Base-by-base conservation (phyloP, 2,329 filamentous ascomycete species). In the Xylariaceae sp. region DNA sequence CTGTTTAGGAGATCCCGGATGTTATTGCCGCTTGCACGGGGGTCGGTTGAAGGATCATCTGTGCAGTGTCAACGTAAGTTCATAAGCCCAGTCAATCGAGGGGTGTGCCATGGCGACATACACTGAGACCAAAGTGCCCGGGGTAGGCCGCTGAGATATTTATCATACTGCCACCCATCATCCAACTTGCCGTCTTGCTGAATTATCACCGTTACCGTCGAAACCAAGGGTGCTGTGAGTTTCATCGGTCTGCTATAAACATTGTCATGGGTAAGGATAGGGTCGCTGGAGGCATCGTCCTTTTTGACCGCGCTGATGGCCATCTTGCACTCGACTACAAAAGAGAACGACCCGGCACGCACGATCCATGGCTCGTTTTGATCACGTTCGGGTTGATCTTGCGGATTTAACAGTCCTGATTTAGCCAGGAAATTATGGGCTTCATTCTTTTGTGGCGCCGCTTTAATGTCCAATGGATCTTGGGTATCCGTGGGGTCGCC, bases 261-360 rank as follows among this genome's bases (percentile, higher is more conserved):
- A 6, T 54, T 46, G 32, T 36, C 41, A 12, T 54, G 15, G 13
- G 39, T 32, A 22, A 48, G 26, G 45, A 49, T 26, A 26, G 19
- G 37, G 16, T 43, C 37, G 22, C 32, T 15, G n/a, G 15, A 6
- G 16, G 10, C 30, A 13, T 22, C 13, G 18, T 19, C 9, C 6
- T 44, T 26, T 19, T 51, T 53, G 8, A 55, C 50, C 8, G 44
- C 49, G 26, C 50, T 43, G 49, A 61, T 54, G 2, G 51, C 50
- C 59, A 61, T 61, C 49, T 61, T 61, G 40, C 59, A 61, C 30
- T 44, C 59, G 41, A 61, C 42, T 3, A 57, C 42, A 41, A 63
- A 63, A 9, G 58, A 60, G 45, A 64, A 61, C 19, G 55, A 53
- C 40, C 62, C 61, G 21, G 49, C 61, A 9, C 61, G 57, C 12